phyloP scores from a whole-genome alignment of 169 alveolate genomes.

The Plasmodium coatneyi region DNA sequence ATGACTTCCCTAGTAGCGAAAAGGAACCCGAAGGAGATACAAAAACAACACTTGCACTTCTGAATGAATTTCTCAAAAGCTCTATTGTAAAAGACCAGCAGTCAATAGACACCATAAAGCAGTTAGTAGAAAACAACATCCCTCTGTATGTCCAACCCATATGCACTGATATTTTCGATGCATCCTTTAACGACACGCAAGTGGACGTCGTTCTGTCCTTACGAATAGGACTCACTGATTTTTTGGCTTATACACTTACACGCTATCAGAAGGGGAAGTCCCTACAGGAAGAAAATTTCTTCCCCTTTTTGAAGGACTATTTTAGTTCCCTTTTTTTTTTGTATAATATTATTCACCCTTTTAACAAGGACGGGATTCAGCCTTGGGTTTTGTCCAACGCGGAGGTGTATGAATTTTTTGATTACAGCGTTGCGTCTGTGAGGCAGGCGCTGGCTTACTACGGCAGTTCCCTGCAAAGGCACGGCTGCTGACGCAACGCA shows the following conservation, averaged over 20 bases:
- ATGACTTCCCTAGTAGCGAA: background rate
- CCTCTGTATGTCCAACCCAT: constrained; percentile 61
- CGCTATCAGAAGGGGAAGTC: background rate
- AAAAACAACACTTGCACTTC: background rate
- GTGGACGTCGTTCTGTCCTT: constrained; percentile 51
- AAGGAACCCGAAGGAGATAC: background rate
- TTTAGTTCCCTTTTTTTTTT: constrained; percentile 46
- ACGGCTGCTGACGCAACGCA: background rate
- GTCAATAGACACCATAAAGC: background rate
- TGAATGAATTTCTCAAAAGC: background rate
- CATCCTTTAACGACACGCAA: background rate
- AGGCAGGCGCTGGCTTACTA: constrained; percentile 32
- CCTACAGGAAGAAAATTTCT: background rate
- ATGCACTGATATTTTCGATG: constrained; percentile 9
- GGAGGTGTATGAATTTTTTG: constrained; percentile 46
- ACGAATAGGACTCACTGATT: constrained; percentile 28
- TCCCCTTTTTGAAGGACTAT: constrained; percentile 19
- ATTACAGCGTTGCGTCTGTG: constrained; percentile 19
- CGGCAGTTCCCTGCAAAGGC: constrained; percentile 26
- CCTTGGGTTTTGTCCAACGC: constrained; percentile 63
- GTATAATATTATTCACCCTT: constrained; percentile 46
- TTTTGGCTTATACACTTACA: background rate
- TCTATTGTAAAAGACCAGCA: background rate
- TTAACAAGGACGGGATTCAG: constrained; percentile 61
- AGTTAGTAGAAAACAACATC: constrained; percentile 5